A percentile compares a stretch with the other conserved stretches of the same genome.
phyloP scores from a whole-genome alignment of 805 yeast species.

The Wickerhamiella cacticola region DNA sequence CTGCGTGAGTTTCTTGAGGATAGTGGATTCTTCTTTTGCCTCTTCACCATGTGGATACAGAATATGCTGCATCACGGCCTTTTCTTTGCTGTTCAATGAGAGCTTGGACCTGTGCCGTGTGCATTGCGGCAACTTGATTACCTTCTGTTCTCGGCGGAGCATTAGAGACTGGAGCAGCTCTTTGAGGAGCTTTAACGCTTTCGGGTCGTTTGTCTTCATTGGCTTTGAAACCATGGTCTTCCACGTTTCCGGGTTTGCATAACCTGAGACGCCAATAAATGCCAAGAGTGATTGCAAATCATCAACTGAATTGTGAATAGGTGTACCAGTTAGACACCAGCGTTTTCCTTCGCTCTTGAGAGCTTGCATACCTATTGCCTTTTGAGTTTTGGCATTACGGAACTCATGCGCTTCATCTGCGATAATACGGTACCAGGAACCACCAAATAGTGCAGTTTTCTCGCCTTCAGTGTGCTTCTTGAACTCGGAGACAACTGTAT shows the following conservation, averaged over 20 bases:
- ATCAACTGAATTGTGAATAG: slow-evolving; percentile 44
- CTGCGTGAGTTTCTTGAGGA: slow-evolving; percentile 12
- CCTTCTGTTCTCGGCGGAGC: slow-evolving; percentile 37
- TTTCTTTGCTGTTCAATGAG: slow-evolving; percentile 7
- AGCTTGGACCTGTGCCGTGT: slow-evolving; percentile 4
- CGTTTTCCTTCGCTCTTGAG: slow-evolving; percentile 34
- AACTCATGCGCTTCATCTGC: slow-evolving; percentile 57
- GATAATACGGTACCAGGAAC: slow-evolving; percentile 43
- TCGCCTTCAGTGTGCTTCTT: neutral
- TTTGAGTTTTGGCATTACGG: slow-evolving; percentile 38
- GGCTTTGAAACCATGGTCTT: slow-evolving; percentile 24
- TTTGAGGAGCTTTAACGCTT: slow-evolving; percentile 23
- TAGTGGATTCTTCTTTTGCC: neutral
- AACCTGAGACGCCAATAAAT: slow-evolving; percentile 30
- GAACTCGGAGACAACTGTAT: slow-evolving; percentile 25
- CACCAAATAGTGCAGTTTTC: slow-evolving; percentile 23
- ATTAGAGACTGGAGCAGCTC: slow-evolving; percentile 28
- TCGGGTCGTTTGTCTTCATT: slow-evolving; percentile 15
- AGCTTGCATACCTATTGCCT: slow-evolving; percentile 36
- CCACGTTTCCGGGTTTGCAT: slow-evolving; percentile 22
- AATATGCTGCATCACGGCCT: neutral
- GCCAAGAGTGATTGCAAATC: slow-evolving; percentile 42
- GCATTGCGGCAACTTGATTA: slow-evolving; percentile 24
- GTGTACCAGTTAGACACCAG: slow-evolving; percentile 57
- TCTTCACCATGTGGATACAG: too few species aligned